Percentiles rank a stretch among this genome's conserved stretches.
These are phyloP conservation scores for Thielaviopsis populi DNA, from an alignment of 2,329 filamentous ascomycete genomes.

Conservation along the genomic window DNA sequence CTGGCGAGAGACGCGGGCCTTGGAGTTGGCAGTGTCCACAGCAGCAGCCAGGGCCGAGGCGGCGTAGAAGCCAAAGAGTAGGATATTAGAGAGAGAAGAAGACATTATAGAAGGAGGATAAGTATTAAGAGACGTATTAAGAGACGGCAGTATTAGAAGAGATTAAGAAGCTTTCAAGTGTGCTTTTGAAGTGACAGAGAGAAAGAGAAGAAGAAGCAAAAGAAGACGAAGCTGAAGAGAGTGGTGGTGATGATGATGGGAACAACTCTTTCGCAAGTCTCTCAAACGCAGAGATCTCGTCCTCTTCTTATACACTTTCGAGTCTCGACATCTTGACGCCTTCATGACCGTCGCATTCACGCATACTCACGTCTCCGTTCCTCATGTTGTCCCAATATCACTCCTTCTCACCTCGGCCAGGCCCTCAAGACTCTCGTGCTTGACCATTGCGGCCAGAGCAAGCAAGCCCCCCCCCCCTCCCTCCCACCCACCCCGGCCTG, in stretches of 20 bases:
- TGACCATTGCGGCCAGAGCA: neutral
- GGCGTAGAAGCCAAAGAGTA: constrained; percentile 9
- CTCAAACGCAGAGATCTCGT: neutral
- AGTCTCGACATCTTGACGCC: neutral
- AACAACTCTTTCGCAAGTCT: neutral
- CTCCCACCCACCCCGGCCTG: neutral
- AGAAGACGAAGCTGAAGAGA: too few relatives aligned
- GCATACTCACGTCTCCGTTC: neutral
- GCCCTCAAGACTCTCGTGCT: neutral
- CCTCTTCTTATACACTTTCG: neutral
- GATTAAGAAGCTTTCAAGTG: too few relatives aligned
- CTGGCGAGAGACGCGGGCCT: neutral
- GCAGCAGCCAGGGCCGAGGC: constrained; percentile 5
- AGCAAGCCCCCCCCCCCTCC: too few relatives aligned
- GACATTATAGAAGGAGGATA: neutral
- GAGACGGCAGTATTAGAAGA: neutral
- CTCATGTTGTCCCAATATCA: neutral
- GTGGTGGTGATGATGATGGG: neutral
- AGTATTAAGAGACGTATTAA: neutral
- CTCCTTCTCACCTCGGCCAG: neutral
- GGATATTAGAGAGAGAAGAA: constrained; percentile 4
- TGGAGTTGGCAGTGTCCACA: neutral
- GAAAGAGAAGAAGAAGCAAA: neutral
- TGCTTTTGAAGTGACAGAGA: neutral
- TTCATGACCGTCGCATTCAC: neutral